phyloP scores from a whole-genome alignment of 2,329 filamentous ascomycete species.

The Trichophyton equinum region DNA sequence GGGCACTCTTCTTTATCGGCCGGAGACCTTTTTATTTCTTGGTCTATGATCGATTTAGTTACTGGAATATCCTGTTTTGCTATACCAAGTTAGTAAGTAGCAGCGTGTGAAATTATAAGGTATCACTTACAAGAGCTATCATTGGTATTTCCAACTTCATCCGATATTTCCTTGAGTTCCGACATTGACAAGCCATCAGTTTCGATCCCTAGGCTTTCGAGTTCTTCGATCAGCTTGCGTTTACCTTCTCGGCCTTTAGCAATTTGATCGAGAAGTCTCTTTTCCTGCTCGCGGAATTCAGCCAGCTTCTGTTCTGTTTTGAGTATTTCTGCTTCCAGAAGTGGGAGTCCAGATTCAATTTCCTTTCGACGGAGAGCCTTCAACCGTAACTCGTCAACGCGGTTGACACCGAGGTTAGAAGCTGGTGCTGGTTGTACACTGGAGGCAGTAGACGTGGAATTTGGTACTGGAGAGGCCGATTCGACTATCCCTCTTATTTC shows the following conservation, averaged over 20 bases:
- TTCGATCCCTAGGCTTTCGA: conserved; percentile 39
- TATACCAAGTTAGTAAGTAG: neutral
- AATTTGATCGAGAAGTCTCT: conserved; percentile 35
- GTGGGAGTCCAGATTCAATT: conserved; percentile 37
- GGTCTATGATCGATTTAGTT: neutral
- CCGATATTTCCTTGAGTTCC: neutral
- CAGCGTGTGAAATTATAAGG: neutral
- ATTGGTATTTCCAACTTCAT: neutral
- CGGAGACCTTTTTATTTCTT: neutral
- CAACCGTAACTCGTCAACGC: conserved; percentile 23
- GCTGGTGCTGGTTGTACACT: conserved; percentile 8
- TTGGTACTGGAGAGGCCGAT: neutral
- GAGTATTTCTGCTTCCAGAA: conserved; percentile 34
- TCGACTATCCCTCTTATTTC: neutral
- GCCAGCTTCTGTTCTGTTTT: conserved; percentile 25
- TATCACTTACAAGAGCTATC: neutral
- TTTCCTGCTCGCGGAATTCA: conserved; percentile 25
- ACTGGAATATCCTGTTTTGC: neutral
- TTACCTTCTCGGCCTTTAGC: conserved; percentile 32
- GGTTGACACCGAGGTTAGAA: conserved; percentile 14
- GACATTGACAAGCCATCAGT: conserved; percentile 30
- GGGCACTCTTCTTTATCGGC: neutral
- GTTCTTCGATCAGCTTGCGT: conserved; percentile 35
- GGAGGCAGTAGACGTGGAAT: neutral
- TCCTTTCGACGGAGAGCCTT: conserved; percentile 35